These are phyloP conservation scores for Triadica sebifera DNA, from an alignment of 345 rosid genomes.

Conservation along the genomic window DNA sequence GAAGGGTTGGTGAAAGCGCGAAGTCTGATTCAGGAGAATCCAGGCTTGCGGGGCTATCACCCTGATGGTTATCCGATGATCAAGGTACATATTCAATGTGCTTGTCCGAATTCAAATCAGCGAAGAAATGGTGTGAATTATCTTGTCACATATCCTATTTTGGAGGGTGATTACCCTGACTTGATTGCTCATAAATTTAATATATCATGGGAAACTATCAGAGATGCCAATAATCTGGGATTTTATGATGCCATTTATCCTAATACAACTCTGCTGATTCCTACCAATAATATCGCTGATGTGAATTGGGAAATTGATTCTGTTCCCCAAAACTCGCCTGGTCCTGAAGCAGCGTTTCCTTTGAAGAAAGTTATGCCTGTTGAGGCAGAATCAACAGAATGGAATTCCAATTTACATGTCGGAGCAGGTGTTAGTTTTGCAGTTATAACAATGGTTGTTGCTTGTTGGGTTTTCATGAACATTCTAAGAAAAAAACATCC, in stretches of 20 bases:
- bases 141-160: conserved; percentile 38
- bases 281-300: conserved; percentile 14
- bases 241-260: conserved; percentile 25
- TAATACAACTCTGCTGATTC: conserved; percentile 34
- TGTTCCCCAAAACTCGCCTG: conserved; percentile 9
- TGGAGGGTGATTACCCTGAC: conserved; percentile 21
- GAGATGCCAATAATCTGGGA: conserved; percentile 25
- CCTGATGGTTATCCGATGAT: conserved; percentile 14
- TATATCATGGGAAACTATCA: conserved; percentile 9
- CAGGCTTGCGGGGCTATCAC: background rate
- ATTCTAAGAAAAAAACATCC: conserved; percentile 14
- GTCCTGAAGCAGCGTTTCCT: conserved; percentile 19
- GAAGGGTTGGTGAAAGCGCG: conserved; percentile 32
- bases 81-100: conserved; percentile 36
- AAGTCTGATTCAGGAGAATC: conserved; percentile 21
- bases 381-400: conserved; percentile 2
- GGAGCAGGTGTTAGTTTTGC: conserved; percentile 20
- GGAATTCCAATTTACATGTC: conserved; percentile 5
- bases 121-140: conserved; percentile 18
- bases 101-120: conserved; percentile 32
- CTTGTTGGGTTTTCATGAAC: background rate
- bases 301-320: conserved; percentile 18
- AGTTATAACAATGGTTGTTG: conserved; percentile 11
- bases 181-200: conserved; percentile 29
- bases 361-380: conserved; percentile 7